These are phyloP conservation scores for Stephania cephalantha DNA, from an alignment of 164 flowering plant genomes.

Conservation along the genomic window DNA sequence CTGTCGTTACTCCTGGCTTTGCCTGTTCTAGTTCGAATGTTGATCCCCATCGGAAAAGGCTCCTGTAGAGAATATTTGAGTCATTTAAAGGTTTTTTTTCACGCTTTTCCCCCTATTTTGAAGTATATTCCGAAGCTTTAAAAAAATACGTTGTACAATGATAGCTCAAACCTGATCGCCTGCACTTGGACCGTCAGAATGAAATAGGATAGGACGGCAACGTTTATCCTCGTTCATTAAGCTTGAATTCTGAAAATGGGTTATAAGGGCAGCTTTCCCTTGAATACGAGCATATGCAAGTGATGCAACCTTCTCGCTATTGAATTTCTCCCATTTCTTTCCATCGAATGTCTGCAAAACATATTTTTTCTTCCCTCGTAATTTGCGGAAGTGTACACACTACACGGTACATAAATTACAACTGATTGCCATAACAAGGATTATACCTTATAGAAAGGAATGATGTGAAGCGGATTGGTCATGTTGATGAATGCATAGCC, in stretches of 20 bases:
- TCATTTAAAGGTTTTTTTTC: background rate
- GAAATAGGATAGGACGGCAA: slow-evolving; percentile 84
- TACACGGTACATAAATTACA: background rate
- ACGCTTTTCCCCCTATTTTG: background rate
- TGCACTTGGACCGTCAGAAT: slow-evolving; percentile 86
- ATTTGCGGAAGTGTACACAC: background rate
- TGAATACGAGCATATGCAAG: slow-evolving; percentile 90
- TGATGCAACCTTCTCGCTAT: slow-evolving; percentile 85
- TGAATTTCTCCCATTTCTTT: slow-evolving; percentile 91
- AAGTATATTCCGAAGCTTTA: background rate
- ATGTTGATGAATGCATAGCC: slow-evolving; percentile 92
- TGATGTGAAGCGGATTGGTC: slow-evolving; percentile 56
- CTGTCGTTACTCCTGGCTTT: slow-evolving; percentile 29
- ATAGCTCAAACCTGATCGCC: slow-evolving; percentile 62
- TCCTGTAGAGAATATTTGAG: slow-evolving; percentile 34
- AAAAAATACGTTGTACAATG: background rate
- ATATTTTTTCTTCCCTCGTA: background rate
- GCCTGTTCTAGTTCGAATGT: slow-evolving; percentile 48
- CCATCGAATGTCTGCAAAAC: slow-evolving; percentile 26
- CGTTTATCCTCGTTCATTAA: slow-evolving; percentile 95
- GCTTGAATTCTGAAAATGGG: slow-evolving; percentile 92
- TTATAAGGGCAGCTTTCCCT: slow-evolving; percentile 75
- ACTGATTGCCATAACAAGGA: background rate
- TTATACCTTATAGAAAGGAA: slow-evolving; percentile 69
- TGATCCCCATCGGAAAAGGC: slow-evolving; percentile 83